A percentile compares a stretch with the other conserved stretches of the same genome.
Conservation (phyloP, 352 stramenopile species). For the Pythium sukuiense region DNA sequence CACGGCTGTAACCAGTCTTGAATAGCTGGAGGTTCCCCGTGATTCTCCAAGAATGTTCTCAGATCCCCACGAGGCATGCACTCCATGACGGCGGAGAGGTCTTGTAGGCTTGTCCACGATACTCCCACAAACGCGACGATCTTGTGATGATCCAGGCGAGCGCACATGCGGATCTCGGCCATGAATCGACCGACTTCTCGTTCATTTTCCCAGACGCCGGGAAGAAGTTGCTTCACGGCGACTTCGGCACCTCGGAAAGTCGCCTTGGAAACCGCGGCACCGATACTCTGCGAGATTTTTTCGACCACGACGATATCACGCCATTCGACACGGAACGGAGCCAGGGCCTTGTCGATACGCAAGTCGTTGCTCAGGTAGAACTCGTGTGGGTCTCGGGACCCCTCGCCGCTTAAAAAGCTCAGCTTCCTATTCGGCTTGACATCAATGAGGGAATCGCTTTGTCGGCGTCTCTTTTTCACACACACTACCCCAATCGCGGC, state of each 20-base stretch:
- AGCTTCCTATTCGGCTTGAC: neutral
- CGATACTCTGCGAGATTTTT: neutral
- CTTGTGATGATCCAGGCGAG: slow-evolving; percentile 33
- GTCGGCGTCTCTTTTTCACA: neutral
- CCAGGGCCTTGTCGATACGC: neutral
- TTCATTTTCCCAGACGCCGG: slow-evolving; percentile 20
- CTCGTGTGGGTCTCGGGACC: neutral
- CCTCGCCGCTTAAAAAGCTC: neutral
- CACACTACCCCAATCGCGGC: neutral
- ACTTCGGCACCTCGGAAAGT: slow-evolving; percentile 2
- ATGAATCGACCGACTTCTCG: slow-evolving; percentile 22
- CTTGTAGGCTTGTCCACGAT: slow-evolving; percentile 26
- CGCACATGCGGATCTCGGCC: slow-evolving; percentile 35
- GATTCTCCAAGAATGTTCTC: slow-evolving; percentile 9
- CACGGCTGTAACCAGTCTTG: neutral
- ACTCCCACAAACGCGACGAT: slow-evolving; percentile 32
- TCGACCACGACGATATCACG: neutral
- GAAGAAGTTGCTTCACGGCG: slow-evolving; percentile 14
- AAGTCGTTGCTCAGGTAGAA: slow-evolving; percentile 4
- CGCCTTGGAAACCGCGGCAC: slow-evolving; percentile 1
- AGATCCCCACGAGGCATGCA: slow-evolving; percentile 30
- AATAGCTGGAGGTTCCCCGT: neutral
- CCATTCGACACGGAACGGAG: slow-evolving; percentile 6
- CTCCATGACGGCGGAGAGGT: slow-evolving; percentile 30
- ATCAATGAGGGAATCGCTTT: neutral